Percentiles rank a stretch among this genome's conserved stretches.
These are phyloP conservation scores for Phytophthora constricta DNA, from an alignment of 352 stramenopile genomes.

Conservation along the genomic window DNA sequence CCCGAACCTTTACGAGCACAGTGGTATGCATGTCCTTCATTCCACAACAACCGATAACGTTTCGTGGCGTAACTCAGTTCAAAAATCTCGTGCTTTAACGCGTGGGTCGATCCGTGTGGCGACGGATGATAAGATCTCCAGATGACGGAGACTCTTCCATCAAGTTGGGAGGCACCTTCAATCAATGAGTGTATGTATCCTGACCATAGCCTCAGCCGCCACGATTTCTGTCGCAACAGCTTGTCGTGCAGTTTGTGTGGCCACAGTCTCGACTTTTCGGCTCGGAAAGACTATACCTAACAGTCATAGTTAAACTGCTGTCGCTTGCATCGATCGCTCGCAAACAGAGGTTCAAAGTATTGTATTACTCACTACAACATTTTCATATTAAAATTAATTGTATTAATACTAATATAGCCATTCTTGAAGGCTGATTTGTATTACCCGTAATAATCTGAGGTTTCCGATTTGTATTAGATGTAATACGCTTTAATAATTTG, in stretches of 20 bases:
- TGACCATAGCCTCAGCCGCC: neutral
- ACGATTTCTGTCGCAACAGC: constrained; percentile 22
- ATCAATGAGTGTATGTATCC: constrained; percentile 6
- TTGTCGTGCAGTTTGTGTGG: constrained; percentile 13
- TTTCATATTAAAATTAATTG: too few species aligned
- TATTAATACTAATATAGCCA: too few species aligned
- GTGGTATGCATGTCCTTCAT: neutral
- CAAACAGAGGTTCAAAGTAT: too few species aligned
- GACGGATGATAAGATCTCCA: constrained; percentile 27
- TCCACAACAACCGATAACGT: neutral
- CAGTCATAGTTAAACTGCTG: too few species aligned
- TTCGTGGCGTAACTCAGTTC: neutral
- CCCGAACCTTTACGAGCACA: constrained; percentile 15
- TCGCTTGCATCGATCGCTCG: too few species aligned
- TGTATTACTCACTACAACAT: too few species aligned
- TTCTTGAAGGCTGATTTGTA: too few species aligned
- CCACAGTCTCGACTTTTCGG: neutral
- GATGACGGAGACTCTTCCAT: constrained; percentile 8
- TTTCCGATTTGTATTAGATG: too few species aligned
- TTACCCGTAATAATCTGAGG: too few species aligned
- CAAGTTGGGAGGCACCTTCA: neutral
- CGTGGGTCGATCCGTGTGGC: neutral
- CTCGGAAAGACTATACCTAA: too few species aligned
- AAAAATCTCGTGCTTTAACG: neutral
- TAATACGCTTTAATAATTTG: too few species aligned